Evolutionary conservation across 2,329 filamentous ascomycete genomes (phyloP).

Genomic region (Pestalotiopsis sp.): DNA sequence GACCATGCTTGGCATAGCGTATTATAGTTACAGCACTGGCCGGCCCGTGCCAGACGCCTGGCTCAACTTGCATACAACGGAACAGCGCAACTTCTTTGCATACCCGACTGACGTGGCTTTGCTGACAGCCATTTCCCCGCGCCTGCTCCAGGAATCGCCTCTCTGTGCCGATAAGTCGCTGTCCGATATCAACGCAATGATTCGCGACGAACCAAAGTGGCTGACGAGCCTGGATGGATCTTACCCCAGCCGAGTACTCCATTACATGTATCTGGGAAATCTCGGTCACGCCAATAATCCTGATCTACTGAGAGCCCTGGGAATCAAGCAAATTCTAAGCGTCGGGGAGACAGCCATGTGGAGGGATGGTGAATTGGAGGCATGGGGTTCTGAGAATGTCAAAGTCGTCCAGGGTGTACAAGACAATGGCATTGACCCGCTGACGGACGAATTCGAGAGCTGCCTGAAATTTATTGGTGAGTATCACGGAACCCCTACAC

Average conservation of each 20-base stretch:
- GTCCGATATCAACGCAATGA: conserved; percentile 54
- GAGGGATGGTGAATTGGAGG: conserved; percentile 69
- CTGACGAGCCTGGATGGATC: conserved; percentile 84
- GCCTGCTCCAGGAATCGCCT: conserved; percentile 75
- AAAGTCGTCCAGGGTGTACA: conserved; percentile 85
- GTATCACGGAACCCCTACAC: conserved; percentile 35
- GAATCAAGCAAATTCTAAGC: conserved; percentile 85
- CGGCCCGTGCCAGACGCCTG: conserved; percentile 81
- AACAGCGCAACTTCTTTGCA: conserved; percentile 91
- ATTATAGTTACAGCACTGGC: conserved; percentile 90
- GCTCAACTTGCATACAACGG: conserved; percentile 80
- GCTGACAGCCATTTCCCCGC: conserved; percentile 74
- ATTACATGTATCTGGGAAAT: conserved; percentile 97
- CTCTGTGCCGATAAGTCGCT: conserved; percentile 49
- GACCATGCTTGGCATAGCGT: conserved; percentile 84
- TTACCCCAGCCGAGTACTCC: conserved; percentile 82
- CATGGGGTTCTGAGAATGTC: conserved; percentile 78
- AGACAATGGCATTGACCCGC: conserved; percentile 93
- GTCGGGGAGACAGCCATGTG: conserved; percentile 89
- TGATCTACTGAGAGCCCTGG: conserved; percentile 75
- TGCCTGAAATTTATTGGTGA: conserved; percentile 92
- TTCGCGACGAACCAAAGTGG: conserved; percentile 73
- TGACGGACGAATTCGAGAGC: conserved; percentile 81
- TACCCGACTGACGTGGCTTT: conserved; percentile 89
- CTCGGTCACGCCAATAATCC: conserved; percentile 93